A percentile compares a stretch with the other conserved stretches of the same genome.
phyloP scores from a whole-genome alignment of 2,329 filamentous ascomycete genomes.

The Verticillium longisporum region DNA sequence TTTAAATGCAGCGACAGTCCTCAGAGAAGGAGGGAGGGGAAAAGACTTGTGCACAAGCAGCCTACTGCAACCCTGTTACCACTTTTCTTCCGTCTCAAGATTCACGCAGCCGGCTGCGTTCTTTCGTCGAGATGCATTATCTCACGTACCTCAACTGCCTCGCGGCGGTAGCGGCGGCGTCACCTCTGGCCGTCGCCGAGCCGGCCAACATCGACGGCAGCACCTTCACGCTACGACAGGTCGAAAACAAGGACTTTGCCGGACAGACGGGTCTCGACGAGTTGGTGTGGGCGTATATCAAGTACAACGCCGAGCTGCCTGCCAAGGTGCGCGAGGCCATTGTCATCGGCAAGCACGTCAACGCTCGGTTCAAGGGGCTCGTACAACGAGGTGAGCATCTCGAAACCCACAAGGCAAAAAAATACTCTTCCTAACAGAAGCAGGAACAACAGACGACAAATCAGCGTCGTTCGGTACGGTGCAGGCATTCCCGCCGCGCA shows the following conservation, averaged over 20 bases:
- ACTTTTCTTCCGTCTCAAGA: not conserved
- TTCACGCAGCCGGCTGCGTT: not conserved
- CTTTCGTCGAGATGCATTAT: not conserved
- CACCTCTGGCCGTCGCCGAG: not conserved
- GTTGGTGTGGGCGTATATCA: constrained; percentile 25
- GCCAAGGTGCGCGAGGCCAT: constrained; percentile 16
- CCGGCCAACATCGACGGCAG: not conserved
- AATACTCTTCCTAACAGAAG: not conserved
- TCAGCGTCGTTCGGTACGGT: constrained; percentile 15
- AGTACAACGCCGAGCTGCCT: constrained; percentile 27
- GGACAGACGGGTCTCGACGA: constrained; percentile 19
- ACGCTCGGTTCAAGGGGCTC: constrained; percentile 14
- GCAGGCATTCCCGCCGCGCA: constrained; percentile 19
- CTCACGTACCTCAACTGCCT: not conserved
- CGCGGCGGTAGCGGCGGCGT: not conserved
- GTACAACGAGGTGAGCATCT: constrained; percentile 4
- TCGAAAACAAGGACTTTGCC: not conserved
- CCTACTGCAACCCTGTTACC: not conserved
- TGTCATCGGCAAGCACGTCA: constrained; percentile 14
- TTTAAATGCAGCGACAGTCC: not conserved
- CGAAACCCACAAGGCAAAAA: not conserved
- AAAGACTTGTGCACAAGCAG: not conserved
- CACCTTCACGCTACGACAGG: not conserved
- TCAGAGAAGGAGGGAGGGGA: not conserved
- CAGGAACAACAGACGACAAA: constrained; percentile 3